Conservation (phyloP, 768 basidiomycete species). For the Candolleomyces eurysporus region DNA sequence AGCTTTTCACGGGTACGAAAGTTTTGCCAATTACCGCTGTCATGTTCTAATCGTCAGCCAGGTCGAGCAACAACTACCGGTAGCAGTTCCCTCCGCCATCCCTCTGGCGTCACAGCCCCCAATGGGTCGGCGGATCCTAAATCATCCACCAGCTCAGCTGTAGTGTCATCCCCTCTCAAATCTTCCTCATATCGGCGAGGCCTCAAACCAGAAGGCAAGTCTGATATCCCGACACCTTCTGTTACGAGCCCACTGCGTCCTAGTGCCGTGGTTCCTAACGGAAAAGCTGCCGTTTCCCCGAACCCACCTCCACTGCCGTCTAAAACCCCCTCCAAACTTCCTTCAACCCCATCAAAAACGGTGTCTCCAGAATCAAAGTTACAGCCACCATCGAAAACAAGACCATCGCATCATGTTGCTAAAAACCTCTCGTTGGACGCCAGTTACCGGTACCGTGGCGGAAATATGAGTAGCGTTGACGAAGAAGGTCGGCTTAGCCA, state of each 20-base stretch:
- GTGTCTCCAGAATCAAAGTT: not conserved
- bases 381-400: slow-evolving; percentile 1
- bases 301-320: not conserved
- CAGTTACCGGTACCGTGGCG: slow-evolving; percentile 31
- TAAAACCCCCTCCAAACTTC: slow-evolving; percentile 9
- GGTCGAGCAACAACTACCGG: slow-evolving; percentile 15
- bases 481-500: slow-evolving; percentile 27
- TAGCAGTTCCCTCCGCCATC: slow-evolving; percentile 11
- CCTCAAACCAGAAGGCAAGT: slow-evolving; percentile 16
- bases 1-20: slow-evolving; percentile 30
- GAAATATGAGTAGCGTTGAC: slow-evolving; percentile 32
- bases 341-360: slow-evolving; percentile 34
- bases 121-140: slow-evolving; percentile 7
- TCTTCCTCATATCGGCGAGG: slow-evolving; percentile 26
- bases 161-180: slow-evolving; percentile 30
- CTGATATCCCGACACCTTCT: slow-evolving; percentile 3
- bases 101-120: slow-evolving; percentile 6
- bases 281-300: not conserved
- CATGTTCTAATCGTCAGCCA: not conserved
- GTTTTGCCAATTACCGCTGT: slow-evolving; percentile 1
- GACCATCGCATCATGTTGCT: not conserved
- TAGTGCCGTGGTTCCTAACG: not conserved
- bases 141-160: slow-evolving; percentile 14
- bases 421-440: slow-evolving; percentile 35
- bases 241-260: not conserved